Percentiles rank a stretch among this genome's conserved stretches.
These are phyloP conservation scores for Tricholoma sp. DNA, from an alignment of 768 basidiomycete genomes.

Conservation along the genomic window DNA sequence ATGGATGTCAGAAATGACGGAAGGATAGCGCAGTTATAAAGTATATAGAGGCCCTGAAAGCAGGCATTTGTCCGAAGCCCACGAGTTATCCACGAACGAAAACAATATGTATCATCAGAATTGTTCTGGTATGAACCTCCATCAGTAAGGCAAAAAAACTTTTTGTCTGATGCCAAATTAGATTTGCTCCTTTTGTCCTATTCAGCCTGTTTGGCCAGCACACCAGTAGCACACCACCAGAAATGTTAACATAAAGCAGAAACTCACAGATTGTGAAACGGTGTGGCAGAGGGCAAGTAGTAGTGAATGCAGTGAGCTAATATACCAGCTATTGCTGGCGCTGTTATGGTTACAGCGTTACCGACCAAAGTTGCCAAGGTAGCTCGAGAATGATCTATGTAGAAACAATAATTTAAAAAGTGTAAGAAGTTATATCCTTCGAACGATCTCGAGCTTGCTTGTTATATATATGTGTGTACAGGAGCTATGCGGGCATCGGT, in stretches of 20 bases:
- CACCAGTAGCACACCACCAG: too few species aligned
- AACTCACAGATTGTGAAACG: background rate
- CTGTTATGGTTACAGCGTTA: too few species aligned
- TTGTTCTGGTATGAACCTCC: too few species aligned
- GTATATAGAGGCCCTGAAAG: background rate
- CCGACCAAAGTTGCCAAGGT: background rate
- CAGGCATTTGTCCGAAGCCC: background rate
- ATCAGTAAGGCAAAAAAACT: constrained; percentile 8
- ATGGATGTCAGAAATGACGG: constrained; percentile 7
- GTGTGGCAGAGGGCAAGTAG: too few species aligned
- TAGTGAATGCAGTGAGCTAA: too few species aligned
- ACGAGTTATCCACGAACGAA: constrained; percentile 6
- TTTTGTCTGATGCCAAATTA: constrained; percentile 5
- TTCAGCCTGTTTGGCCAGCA: background rate
- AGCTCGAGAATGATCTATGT: background rate
- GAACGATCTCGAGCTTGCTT: background rate
- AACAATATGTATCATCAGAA: background rate
- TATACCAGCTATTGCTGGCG: too few species aligned
- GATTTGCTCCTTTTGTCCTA: constrained; percentile 7
- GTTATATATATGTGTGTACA: background rate
- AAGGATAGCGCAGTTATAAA: constrained; percentile 16
- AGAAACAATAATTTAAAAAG: background rate
- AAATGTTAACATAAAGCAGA: background rate
- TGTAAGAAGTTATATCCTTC: too few species aligned
- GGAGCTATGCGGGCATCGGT: background rate